Evolutionary conservation across 2,329 filamentous ascomycete species (phyloP).

Genomic region (Colletotrichum caudatum): DNA sequence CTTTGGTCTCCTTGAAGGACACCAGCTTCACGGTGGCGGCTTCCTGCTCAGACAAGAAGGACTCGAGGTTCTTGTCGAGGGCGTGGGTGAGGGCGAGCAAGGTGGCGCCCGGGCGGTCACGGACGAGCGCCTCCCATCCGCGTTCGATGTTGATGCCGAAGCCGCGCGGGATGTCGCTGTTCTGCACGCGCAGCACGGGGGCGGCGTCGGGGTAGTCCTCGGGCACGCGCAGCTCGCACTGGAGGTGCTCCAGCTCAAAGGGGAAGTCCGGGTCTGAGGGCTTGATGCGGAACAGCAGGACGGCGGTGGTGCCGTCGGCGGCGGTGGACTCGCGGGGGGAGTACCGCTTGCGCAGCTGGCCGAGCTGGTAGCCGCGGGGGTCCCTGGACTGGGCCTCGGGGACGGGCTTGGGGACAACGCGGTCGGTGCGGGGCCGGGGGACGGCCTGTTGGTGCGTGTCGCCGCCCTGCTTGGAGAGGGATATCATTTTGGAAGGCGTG

Average conservation of each 20-base stretch:
- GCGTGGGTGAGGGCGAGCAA: conserved; percentile 75
- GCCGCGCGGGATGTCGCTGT: conserved; percentile 76
- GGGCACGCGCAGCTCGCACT: conserved; percentile 77
- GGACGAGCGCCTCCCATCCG: conserved; percentile 76
- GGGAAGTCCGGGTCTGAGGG: conserved; percentile 89
- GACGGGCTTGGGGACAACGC: conserved; percentile 73
- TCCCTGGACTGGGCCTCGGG: conserved; percentile 73
- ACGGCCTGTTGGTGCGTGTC: conserved; percentile 60
- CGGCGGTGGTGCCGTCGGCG: conserved; percentile 62
- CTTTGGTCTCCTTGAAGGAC: conserved; percentile 66
- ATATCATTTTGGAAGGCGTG: conserved; percentile 52
- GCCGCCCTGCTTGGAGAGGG: conserved; percentile 50
- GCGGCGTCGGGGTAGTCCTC: conserved; percentile 68
- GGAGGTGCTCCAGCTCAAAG: conserved; percentile 77
- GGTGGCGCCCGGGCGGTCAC: conserved; percentile 66
- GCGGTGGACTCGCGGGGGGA: conserved; percentile 59
- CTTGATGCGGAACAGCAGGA: conserved; percentile 71
- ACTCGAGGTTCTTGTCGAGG: conserved; percentile 79
- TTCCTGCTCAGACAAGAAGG: conserved; percentile 76
- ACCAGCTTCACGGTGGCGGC: conserved; percentile 79
- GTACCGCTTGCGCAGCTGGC: conserved; percentile 78
- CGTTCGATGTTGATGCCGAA: conserved; percentile 82
- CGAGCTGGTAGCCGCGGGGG: conserved; percentile 79
- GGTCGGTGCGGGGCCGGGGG: conserved; percentile 56
- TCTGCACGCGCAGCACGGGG: conserved; percentile 73